Evolutionary conservation across 108 stramenopile species (phyloP), one percentile per base, ranked within the genome.

Genomic region (Skeletonema grethae): DNA sequence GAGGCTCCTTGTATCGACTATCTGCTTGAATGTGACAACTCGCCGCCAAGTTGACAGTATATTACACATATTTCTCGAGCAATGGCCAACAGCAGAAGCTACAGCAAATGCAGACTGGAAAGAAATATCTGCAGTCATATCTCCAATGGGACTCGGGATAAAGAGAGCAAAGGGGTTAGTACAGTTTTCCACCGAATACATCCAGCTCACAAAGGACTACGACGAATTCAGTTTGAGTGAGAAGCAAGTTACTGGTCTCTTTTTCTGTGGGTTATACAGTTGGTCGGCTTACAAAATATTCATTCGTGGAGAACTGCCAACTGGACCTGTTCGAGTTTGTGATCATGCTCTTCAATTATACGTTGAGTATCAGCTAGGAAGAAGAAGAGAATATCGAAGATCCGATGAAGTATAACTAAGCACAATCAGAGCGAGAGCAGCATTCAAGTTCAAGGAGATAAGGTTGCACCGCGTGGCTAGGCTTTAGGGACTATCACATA

Each of bases 1-100:
- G 87, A 75, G 74, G 56, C 61, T 90, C 1, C 35, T 90, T 10
- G 39, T 88, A n/a, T 84, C 80, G 6, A 85, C 87, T 8, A 90
- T 90, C 29, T 58, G 85, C 18, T 63, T 90, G 8, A 88, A 90
- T 69, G 67, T 82, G n/a, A 88, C 89, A 9, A 66, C 75, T 24
- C 82, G 89, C 5, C 46, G 36, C 7, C 85, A 88, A 59, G 81
- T 90, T 12, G 89, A 90, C 65, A 12, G 11, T 28, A 69, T 86
- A 28, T 30, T 87, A 29, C 72, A 67, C 63, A 41, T 73, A 7
- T 83, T 90, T n/a, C 67, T 88, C 0, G 29, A 86, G 53, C 24
- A 25, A 32, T 90, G 87, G 87, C 86, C 89, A 22, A 75, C 82
- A 59, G 73, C 84, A 8, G 45, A 63, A 29, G 59, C 75, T 9